Evolutionary conservation across 2,329 filamentous ascomycete genomes (phyloP), one percentile per base, ranked within the genome.

Genomic region (Clonostachys solani): DNA sequence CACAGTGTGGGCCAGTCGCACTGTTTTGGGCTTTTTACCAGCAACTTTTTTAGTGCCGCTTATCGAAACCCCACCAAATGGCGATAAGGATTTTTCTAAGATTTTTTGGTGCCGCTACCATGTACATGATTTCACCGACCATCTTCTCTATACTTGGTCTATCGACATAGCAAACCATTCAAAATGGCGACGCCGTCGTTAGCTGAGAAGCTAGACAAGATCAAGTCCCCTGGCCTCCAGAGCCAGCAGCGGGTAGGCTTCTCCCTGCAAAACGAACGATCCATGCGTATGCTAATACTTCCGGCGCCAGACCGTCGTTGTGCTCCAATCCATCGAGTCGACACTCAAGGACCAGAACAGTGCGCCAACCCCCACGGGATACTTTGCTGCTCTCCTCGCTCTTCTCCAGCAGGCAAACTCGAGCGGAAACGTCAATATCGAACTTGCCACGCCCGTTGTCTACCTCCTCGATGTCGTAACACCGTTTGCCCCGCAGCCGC

Each of bases 381-480:
- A 97, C 71, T 96, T 97, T 63, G 92, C 92, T 15, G 92, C 94
- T n/a, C 82, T 99, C 6, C 78, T 99, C 42, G 89, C 92, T 36
- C 80, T 99, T 5, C 81, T 99, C 4, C 81, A 83, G 58, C 88
- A 95, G 68, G 86, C 89, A 29, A 78, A 87, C 46, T 81, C 78
- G 37, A 75, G 69, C 53, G 86, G 83, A 45, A 81, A 83, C 47
- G 74, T 87, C 47, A 92, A 92, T 63, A 88, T 89, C 64, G 90
- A 95, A 54, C 75, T 95, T 50, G 87, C 89, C 33, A 84, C 87
- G 18, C 89, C 92, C 4, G 87, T 95, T 54, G 87, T 99, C 57
- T 99, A 99, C 68, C 84, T 99, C 15, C 89, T 99, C 72, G 92
- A 99, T 68, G 76, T 95, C 55, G 82, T 96, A 57, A 94, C 91